Evolutionary conservation across 306 rosid species (phyloP).

Genomic region (Sindora glabra): DNA sequence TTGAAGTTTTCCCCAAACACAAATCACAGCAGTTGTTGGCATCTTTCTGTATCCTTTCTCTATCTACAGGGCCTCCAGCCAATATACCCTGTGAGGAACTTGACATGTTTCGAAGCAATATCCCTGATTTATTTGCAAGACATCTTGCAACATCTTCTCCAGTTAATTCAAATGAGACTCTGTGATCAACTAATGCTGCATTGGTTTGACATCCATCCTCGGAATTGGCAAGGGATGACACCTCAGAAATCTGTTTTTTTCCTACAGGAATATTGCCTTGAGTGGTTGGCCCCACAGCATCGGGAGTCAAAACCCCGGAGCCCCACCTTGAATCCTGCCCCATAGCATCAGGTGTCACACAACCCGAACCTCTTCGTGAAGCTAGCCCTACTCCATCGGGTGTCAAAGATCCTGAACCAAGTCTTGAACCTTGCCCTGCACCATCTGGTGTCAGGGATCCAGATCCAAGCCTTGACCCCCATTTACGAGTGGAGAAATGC

Average conservation of each 20-base stretch:
- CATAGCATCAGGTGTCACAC: slow-evolving; percentile 75
- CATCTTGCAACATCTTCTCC: slow-evolving; percentile 91
- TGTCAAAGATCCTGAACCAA: slow-evolving; percentile 80
- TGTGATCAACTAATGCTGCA: slow-evolving; percentile 47
- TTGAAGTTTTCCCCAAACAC: slow-evolving; percentile 28
- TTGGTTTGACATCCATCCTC: slow-evolving; percentile 45
- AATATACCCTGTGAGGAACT: slow-evolving; percentile 43
- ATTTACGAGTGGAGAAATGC: slow-evolving; percentile 59
- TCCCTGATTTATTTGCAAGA: slow-evolving; percentile 64
- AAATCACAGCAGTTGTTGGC: slow-evolving; percentile 18
- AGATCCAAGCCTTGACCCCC: slow-evolving; percentile 84
- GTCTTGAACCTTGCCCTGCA: slow-evolving; percentile 63
- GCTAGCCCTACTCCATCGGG: slow-evolving; percentile 71
- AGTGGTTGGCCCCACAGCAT: slow-evolving; percentile 45
- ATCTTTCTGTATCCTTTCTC: slow-evolving; percentile 29
- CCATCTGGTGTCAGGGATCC: slow-evolving; percentile 90
- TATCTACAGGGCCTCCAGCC: slow-evolving; percentile 31
- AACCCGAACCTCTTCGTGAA: slow-evolving; percentile 77
- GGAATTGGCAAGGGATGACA: slow-evolving; percentile 46
- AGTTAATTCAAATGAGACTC: slow-evolving; percentile 91
- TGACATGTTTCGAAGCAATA: slow-evolving; percentile 39
- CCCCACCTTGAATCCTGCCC: slow-evolving; percentile 62
- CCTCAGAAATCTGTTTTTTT: slow-evolving; percentile 45
- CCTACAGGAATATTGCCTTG: slow-evolving; percentile 23
- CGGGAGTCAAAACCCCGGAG: slow-evolving; percentile 60